A percentile compares a stretch with the other conserved stretches of the same genome.
Conservation (phyloP, 805 yeast genomes). For the Schwanniomyces yamadae region DNA sequence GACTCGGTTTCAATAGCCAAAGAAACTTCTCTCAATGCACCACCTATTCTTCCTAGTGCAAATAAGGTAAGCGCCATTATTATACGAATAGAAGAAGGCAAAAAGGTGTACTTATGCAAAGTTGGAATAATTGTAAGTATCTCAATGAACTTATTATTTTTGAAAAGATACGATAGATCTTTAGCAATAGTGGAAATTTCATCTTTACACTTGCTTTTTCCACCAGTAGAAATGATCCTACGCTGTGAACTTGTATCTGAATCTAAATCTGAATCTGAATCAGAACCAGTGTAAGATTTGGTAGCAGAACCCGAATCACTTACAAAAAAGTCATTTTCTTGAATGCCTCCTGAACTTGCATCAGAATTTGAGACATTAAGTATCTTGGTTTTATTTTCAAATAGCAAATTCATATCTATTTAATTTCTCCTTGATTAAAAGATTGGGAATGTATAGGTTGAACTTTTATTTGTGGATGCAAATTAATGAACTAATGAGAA, state of each 20-base stretch:
- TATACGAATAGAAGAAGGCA: constrained; percentile 13
- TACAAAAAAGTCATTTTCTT: neutral
- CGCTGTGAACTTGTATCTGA: neutral
- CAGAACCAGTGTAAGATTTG: neutral
- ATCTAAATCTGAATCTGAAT: neutral
- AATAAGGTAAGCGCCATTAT: constrained; percentile 19
- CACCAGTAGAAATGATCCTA: neutral
- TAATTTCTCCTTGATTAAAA: no score
- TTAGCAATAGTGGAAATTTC: neutral
- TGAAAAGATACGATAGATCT: constrained; percentile 8
- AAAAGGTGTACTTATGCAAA: constrained; percentile 5
- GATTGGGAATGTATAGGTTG: no score
- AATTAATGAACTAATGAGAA: neutral
- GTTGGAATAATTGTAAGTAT: constrained; percentile 16
- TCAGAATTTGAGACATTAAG: neutral
- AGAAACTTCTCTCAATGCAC: constrained; percentile 24
- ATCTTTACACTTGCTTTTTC: neutral
- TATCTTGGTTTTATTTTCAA: neutral
- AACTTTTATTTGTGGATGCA: constrained; percentile 5
- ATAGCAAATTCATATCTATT: neutral
- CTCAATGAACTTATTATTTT: constrained; percentile 13
- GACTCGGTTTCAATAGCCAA: constrained; percentile 23
- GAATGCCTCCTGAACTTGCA: neutral
- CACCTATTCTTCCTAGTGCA: constrained; percentile 21
- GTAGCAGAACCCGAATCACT: no score